These are phyloP conservation scores for Plasmodium gaboni DNA, from an alignment of 169 alveolate species.

Conservation along the genomic window DNA sequence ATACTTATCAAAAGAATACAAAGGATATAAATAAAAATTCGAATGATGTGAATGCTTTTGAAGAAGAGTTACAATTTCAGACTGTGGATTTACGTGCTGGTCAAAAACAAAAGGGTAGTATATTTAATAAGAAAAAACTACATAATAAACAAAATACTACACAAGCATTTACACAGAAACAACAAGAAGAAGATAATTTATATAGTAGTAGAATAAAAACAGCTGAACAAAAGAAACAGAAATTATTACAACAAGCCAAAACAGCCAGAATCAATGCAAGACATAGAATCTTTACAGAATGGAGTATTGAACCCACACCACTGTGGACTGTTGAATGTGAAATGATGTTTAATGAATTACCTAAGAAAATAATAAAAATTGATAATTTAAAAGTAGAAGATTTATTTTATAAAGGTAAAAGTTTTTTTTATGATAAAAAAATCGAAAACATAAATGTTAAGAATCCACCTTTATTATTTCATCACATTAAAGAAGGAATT, in stretches of 20 bases:
- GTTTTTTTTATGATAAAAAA: constrained; percentile 86
- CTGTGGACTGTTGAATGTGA: constrained; percentile 91
- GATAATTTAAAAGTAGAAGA: constrained; percentile 86
- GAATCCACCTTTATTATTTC: constrained; percentile 78
- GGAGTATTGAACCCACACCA: constrained; percentile 94
- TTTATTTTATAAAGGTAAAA: constrained; percentile 90
- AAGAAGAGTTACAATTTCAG: constrained; percentile 87
- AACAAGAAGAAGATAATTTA: constrained; percentile 86
- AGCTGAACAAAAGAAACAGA: constrained; percentile 85
- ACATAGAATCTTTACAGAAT: constrained; percentile 91
- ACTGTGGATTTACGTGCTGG: constrained; percentile 85
- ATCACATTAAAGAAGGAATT: constrained; percentile 37
- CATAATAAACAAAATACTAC: constrained; percentile 82
- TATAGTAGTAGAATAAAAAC: constrained; percentile 83
- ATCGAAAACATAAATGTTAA: constrained; percentile 90
- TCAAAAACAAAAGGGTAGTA: constrained; percentile 78
- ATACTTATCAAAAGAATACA: constrained; percentile 83
- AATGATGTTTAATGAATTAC: constrained; percentile 89
- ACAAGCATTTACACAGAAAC: constrained; percentile 88
- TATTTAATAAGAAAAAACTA: constrained; percentile 79
- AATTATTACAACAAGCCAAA: constrained; percentile 83
- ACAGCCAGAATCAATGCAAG: constrained; percentile 87
- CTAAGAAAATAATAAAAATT: constrained; percentile 86
- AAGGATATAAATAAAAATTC: constrained; percentile 80
- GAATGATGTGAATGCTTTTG: constrained; percentile 77